Evolutionary conservation across 306 rosid species (phyloP), one percentile per base, ranked within the genome.

Genomic region (Begonia fuchsioides): DNA sequence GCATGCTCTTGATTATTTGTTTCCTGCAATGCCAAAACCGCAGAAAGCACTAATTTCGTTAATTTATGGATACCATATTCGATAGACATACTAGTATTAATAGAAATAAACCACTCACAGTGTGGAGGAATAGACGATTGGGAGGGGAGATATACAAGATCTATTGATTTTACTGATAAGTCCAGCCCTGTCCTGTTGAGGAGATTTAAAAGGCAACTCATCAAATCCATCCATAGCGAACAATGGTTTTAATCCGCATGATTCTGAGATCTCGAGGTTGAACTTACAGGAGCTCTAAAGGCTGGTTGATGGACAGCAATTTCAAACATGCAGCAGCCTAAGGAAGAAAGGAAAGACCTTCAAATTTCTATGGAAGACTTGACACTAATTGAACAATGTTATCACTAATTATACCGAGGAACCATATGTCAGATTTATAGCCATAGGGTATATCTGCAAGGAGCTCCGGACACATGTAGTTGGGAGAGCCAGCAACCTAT

Each of bases 271-370:
- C 51, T 58, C 8, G 13, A 26, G 39, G 62, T 57, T 47, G 55
- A 64, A 73, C 93, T 73, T 76, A 87, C 96, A n/a, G 83, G 93
- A 50, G 96, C 96, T 58, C 87, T 77, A 57, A 87, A 83, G 16
- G 96, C 93, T 9, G 85, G 93, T 60, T 87, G 96, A 69, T 87
- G 94, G 38, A 87, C 93, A 56, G 78, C 82, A 48, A 87, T 77
- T 72, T 87, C 96, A 71, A 87, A 87, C 94, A 87, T 80, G 68
- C 96, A 77, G 82, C 94, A 87, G 62, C 94, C 96, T 87, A 10
- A 10, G 12, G 69, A 14, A 73, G 46, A 14, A 50, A 14, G 66
- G 56, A n/a, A 56, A 44, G 51, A 43, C 35, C 47, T 62, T 26
- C 35, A 26, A 61, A 69, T 54, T 69, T 59, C 50, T 47, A 66